Conservation (phyloP, 75 land plant genomes). For the Chamaecyparis obtusa region DNA sequence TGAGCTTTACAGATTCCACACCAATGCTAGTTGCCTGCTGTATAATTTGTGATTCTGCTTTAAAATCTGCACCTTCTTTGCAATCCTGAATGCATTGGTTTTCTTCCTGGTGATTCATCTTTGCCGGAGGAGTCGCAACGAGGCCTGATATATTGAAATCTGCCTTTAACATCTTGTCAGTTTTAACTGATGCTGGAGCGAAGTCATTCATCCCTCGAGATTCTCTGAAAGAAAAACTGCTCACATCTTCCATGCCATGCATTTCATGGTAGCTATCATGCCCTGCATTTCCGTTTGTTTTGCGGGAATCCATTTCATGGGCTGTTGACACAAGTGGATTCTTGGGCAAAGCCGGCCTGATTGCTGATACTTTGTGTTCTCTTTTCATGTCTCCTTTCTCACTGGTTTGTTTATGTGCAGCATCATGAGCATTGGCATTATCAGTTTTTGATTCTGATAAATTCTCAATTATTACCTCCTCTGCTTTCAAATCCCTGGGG, state of each 20-base stretch:
- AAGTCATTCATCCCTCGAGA: neutral
- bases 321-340: neutral
- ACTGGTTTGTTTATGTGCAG: neutral
- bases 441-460: constrained; percentile 6
- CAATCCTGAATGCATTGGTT: neutral
- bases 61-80: neutral
- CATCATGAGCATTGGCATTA: neutral
- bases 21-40: neutral
- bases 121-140: neutral
- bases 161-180: constrained; percentile 3
- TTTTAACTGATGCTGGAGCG: neutral
- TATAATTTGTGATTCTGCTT: neutral
- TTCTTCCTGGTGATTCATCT: neutral
- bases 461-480: neutral
- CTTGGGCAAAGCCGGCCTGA: neutral
- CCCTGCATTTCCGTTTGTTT: neutral
- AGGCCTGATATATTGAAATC: neutral
- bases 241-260: neutral
- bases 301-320: constrained; percentile 1
- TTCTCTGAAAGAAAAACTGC: neutral
- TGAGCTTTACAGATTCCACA: neutral
- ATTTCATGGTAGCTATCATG: neutral
- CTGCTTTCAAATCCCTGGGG: neutral
- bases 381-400: constrained; percentile 5
- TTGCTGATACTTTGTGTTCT: constrained; percentile 2